Evolutionary conservation across 345 rosid species (phyloP), one percentile per base, ranked within the genome.

Genomic region (Salix exigua): DNA sequence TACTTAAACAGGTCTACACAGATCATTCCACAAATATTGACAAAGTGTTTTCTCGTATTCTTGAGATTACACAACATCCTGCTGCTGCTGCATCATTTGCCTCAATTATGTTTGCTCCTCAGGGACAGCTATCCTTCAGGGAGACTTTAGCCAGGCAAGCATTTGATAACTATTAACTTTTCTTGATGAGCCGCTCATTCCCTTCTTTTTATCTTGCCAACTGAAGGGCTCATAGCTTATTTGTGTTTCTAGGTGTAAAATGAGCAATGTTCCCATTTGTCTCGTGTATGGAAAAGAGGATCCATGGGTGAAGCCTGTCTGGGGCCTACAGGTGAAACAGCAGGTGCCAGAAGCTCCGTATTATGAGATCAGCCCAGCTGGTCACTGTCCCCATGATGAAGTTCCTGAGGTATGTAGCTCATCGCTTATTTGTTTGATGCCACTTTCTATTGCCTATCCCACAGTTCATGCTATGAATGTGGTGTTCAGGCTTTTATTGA

Each of bases 301-400:
- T 73, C 99, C 99, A 25, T 96, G 98, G 98, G 98, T 93, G 82
- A 89, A 77, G 84, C 99, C 99, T 13, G n/a, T 93, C 9, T 93
- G 97, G 98, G 98, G 93, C 44, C 89, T 79, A 79, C 84, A 80
- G 85, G 93, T 93, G 75, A 96, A 96, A 85, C 83, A 66, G 55
- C 92, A 88, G 82, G 73, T 91, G 9, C 93, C 97, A 9, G 90
- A 89, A 69, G 89, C 96, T 74, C 91, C 93, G 21, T 93, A 90
- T 83, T 96, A 96, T 21, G 93, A 93, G 81, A 91, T 96, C 85
- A 96, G 96, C 82, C 98, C 99, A 14, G 99, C 99, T 5, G 99
- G 99, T 75, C 99, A 96, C 83, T 96, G 99, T 87, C 99, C 99
- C 73, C 99, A 96, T 65, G 98, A 96, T 73, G 99, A 96, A 91